These are phyloP conservation scores for Cicer yamashitae DNA, from an alignment of 306 rosid species.

Conservation along the genomic window DNA sequence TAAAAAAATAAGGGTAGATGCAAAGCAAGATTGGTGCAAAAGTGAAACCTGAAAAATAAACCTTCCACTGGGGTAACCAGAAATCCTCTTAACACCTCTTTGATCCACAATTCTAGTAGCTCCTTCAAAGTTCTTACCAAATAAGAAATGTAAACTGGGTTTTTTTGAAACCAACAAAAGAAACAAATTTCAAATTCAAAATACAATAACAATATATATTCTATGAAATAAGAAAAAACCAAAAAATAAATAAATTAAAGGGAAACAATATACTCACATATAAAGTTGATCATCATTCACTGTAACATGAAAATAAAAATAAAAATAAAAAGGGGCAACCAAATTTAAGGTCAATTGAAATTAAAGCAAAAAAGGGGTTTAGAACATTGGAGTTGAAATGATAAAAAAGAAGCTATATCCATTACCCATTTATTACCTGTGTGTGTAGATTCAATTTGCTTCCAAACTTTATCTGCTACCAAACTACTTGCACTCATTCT, in stretches of 20 bases:
- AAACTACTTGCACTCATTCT: conserved; percentile 35
- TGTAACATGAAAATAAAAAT: conserved; percentile 32
- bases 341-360: conserved; percentile 7
- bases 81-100: conserved; percentile 77
- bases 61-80: conserved; percentile 74
- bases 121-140: conserved; percentile 90
- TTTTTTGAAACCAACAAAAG: neutral
- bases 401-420: neutral
- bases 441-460: conserved; percentile 47
- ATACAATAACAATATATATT: neutral
- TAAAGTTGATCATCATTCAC: conserved; percentile 55
- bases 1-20: neutral
- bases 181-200: conserved; percentile 11
- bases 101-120: conserved; percentile 90
- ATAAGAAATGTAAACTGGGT: conserved; percentile 81
- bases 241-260: neutral
- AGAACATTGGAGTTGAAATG: neutral
- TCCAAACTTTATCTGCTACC: conserved; percentile 49
- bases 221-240: neutral
- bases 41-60: conserved; percentile 81
- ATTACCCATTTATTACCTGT: neutral
- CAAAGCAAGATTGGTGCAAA: conserved; percentile 1
- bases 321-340: neutral
- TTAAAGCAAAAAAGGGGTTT: neutral
- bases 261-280: conserved; percentile 47